Evolutionary conservation across 2,329 filamentous ascomycete genomes (phyloP), one percentile per base, ranked within the genome.

Genomic region (Aspergillus pseudoglaucus): DNA sequence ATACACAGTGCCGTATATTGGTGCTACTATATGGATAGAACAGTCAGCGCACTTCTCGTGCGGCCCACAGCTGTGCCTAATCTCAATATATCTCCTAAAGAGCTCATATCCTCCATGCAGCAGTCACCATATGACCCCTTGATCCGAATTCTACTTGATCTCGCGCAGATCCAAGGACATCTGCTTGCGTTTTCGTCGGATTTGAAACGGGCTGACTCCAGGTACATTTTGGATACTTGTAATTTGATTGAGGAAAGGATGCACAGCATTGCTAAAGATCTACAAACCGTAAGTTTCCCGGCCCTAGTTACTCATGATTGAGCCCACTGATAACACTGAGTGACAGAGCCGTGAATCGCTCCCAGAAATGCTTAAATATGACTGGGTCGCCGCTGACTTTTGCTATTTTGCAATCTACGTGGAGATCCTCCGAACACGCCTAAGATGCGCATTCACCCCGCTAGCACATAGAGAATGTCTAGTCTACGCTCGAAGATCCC

Each of bases 1-100:
- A 54, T 58, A 6, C 44, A 52, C 12, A 53, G 47, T 27, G 54
- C 43, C 17, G 43, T 64, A 17, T 58, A 49, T 14, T 64, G 59
- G 57, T 64, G 60, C 42, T 63, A 58, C 38, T 62, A 59, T 27
- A 49, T 61, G 4, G 61, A 64, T 45, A 40, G 55, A 22, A 60
- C 56, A 1, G 48, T 63, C 12, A 59, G 62, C 45, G 44, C 58
- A 12, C 57, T 64, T 27, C 49, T 63, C 10, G 30, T 44, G 27
- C 57, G 55, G 15, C 53, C 54, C 14, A 38, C 56, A 5, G 58
- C 61, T 1, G 42, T 63, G 15, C 51, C 49, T 1, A 44, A 49
- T 7, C 39, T 51, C 1, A 18, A 30, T 6, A 23, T 52, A 2
- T 44, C 53, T 12, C 49, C 49, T 1, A 52, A 44, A 4, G 45